Percentiles rank a stretch among this genome's conserved stretches.
These are phyloP conservation scores for Citrullus mucosospermus DNA, from an alignment of 306 rosid species.

Conservation along the genomic window DNA sequence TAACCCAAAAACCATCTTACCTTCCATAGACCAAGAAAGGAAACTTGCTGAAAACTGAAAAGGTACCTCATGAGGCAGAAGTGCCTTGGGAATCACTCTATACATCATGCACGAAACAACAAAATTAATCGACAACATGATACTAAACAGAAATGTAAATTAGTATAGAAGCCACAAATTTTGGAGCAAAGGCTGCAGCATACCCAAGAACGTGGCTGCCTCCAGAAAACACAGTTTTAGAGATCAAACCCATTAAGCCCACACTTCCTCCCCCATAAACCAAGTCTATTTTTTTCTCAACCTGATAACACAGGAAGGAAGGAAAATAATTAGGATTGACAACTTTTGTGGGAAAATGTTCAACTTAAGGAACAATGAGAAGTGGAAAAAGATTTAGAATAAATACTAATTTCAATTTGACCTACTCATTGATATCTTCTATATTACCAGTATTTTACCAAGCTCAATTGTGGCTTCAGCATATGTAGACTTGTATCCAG, in stretches of 20 bases:
- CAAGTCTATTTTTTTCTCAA: constrained; percentile 40
- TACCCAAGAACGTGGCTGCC: constrained; percentile 72
- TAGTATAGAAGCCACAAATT: background rate
- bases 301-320: constrained; percentile 17
- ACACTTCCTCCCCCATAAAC: constrained; percentile 68
- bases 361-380: background rate
- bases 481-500: constrained; percentile 39
- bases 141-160: background rate
- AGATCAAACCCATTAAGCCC: constrained; percentile 63
- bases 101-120: constrained; percentile 5
- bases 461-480: constrained; percentile 52
- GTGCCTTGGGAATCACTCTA: constrained; percentile 57
- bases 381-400: background rate
- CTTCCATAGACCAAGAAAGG: background rate
- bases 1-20: background rate
- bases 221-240: constrained; percentile 38
- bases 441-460: constrained; percentile 41
- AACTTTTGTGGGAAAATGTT: background rate
- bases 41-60: constrained; percentile 10
- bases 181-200: background rate
- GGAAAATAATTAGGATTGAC: background rate
- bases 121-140: background rate
- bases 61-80: constrained; percentile 43
- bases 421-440: background rate
- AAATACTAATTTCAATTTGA: background rate